Base-by-base conservation (phyloP, 805 yeast species). In the Tetrapisispora nanseiensis region DNA sequence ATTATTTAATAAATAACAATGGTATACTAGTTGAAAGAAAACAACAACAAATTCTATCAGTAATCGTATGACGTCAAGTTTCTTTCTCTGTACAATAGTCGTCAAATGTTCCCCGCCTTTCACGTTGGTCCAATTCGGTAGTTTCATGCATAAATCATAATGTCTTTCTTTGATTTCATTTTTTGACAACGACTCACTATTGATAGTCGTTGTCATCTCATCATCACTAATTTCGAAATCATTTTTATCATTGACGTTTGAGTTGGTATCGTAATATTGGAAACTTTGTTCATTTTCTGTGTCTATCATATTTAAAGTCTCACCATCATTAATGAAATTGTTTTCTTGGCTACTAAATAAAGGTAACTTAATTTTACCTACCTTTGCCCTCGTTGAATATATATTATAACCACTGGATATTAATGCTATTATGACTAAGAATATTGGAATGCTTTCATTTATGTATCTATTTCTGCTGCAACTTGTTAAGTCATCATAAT, bases 1-100 rank as follows among this genome's bases (percentile, higher is more conserved):
- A 22, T 22, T 29, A 7, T 22, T 27, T 20, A 16, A 15, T 15
- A 22, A 33, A 13, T 4, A 24, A n/a, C 21, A 42, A 36, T 68
- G 67, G 12, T 59, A 35, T 9, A 54, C 43, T 13, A 76, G 51
- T 51, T 75, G 74, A 5, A 66, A 40, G 11, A 66, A 39, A 13
- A 75, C 72, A n/a, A 75, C 46, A 1, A 70, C 26, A 39, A 56
- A 67, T 54, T 78, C 85, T 13, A 71, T 32, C 1, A 68, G 61
- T 4, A 80, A 75, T 54, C 77, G 70, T 22, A 72, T 46, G 46
- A 78, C 71, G 49, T 82, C 90, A 13, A 48, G 46, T 8, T 62
- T 51, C 22, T 69, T 65, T 55, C 84, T 74, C 42, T 60, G 67
- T 2, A 79, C 68, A 19, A 69, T 55, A 44, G 67, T 62, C n/a